Base-by-base conservation (phyloP, 768 basidiomycete genomes). In the Leccinum rimulosum region DNA sequence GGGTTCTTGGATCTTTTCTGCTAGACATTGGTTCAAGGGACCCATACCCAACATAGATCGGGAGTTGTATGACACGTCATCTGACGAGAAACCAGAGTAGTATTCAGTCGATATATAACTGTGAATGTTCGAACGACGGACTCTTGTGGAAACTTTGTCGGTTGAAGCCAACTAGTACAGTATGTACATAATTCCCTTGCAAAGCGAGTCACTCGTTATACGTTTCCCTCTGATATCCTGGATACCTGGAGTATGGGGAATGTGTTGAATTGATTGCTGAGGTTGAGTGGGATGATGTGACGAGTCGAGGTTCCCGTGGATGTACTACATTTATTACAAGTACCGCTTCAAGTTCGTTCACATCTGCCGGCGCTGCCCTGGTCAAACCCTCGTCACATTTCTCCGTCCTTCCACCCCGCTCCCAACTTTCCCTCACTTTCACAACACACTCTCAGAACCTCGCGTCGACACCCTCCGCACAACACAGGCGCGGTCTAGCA, bases 11-110 rank as follows among this genome's bases (percentile, higher is more conserved):
- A 55, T 74, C 30, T 48, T 75, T 40, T 74, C 72, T 3, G 74
- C 75, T 1, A 64, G 62, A 10, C 57, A 70, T 52, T 77, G 74
- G 76, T 77, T 75, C 52, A 66, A 61, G 2, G 73, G 74, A 3
- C 72, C 77, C 11, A 58, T 76, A 28, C 61, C 68, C 14, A 78
- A 73, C 57, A 64, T 74, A 36, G 58, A 60, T 28, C 43, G 43
- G 19, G 48, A 60, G 14, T 35, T 33, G 28, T 51, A 28, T 50
- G n/a, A 31, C n/a, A 19, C 30, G 31, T 45, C 60, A 31, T 43
- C 43, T 9, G 45, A 52, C 33, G 27, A 19, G 11, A 61, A 54
- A 14, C 63, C 48, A 6, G 51, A 55, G 40, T 45, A 55, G 27
- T 36, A 17, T 49, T 9, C 4, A 33, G 8, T 64, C 25, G 22